phyloP scores from a whole-genome alignment of 345 rosid genomes.

The Gossypium herbaceum region DNA sequence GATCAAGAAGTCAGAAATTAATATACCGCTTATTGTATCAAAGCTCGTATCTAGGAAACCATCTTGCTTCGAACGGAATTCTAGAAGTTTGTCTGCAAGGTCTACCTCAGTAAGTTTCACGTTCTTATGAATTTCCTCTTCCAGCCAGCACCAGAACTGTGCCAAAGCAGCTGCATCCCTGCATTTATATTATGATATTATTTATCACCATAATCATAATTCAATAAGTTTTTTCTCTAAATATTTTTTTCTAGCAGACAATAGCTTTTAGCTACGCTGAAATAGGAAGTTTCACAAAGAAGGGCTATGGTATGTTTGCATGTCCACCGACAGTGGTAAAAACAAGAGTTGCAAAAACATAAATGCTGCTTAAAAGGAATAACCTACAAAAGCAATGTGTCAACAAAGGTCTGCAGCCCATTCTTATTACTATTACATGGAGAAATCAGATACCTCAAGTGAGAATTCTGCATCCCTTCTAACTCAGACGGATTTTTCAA shows the following conservation, averaged over 20 bases:
- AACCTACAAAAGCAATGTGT: not conserved
- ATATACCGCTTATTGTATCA: conserved; percentile 89
- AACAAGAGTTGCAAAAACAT: not conserved
- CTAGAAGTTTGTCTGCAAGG: conserved; percentile 77
- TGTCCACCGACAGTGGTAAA: not conserved
- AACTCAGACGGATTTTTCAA: conserved; percentile 75
- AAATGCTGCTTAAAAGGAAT: not conserved
- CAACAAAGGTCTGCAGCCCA: not conserved
- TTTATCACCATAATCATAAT: conserved; percentile 5
- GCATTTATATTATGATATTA: conserved; percentile 18
- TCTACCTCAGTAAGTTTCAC: conserved; percentile 79
- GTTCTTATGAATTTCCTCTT: conserved; percentile 61
- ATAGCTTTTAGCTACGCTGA: not conserved
- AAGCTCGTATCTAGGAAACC: conserved; percentile 94
- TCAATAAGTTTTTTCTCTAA: not conserved
- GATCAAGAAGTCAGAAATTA: conserved; percentile 19
- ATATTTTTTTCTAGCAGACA: not conserved
- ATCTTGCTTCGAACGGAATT: conserved; percentile 74
- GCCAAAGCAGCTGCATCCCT: conserved; percentile 97
- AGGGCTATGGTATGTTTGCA: conserved; percentile 1
- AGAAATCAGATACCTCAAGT: conserved; percentile 54
- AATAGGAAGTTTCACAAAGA: not conserved
- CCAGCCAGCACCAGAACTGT: conserved; percentile 92
- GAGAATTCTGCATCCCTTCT: conserved; percentile 84
- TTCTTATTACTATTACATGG: not conserved